Percentiles rank a stretch among this genome's conserved stretches.
Evolutionary conservation across 2,329 filamentous ascomycete species (phyloP).

Genomic region (Trichoderma sp.): DNA sequence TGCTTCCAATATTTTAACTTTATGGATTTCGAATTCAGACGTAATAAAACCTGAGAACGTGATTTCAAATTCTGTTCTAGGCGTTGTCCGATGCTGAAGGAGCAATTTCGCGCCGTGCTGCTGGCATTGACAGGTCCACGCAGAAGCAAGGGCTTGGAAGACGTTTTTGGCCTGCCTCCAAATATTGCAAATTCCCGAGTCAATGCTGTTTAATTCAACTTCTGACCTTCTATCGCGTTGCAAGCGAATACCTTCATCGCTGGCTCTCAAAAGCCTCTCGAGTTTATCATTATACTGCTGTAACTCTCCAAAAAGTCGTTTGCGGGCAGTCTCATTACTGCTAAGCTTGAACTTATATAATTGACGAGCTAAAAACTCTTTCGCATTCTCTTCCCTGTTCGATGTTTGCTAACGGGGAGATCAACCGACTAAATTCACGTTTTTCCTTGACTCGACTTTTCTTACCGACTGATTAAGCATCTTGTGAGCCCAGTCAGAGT

Average conservation of each 20-base stretch:
- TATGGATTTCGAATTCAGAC: slow-evolving; percentile 23
- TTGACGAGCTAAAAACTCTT: neutral
- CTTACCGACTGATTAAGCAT: slow-evolving; percentile 29
- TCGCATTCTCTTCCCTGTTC: neutral
- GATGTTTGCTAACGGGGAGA: neutral
- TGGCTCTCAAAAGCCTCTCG: slow-evolving; percentile 32
- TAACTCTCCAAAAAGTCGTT: slow-evolving; percentile 33
- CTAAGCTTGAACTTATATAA: slow-evolving; percentile 34
- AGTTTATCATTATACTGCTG: slow-evolving; percentile 33
- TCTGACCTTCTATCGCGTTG: slow-evolving; percentile 10
- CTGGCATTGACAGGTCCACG: slow-evolving; percentile 35
- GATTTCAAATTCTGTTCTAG: slow-evolving; percentile 32
- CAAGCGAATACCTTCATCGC: slow-evolving; percentile 31
- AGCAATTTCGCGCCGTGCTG: slow-evolving; percentile 35
- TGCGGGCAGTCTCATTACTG: slow-evolving; percentile 32
- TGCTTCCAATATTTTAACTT: neutral
- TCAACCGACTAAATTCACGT: neutral
- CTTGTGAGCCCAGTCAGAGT: slow-evolving; percentile 27
- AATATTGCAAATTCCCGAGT: slow-evolving; percentile 34
- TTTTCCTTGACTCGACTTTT: neutral
- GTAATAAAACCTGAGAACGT: slow-evolving; percentile 27
- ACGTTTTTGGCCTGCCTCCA: slow-evolving; percentile 35
- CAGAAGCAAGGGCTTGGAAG: slow-evolving; percentile 32
- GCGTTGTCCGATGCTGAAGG: slow-evolving; percentile 34
- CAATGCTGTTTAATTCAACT: slow-evolving; percentile 17